Base-by-base conservation (phyloP, 306 rosid species). In the Purshia tridentata region DNA sequence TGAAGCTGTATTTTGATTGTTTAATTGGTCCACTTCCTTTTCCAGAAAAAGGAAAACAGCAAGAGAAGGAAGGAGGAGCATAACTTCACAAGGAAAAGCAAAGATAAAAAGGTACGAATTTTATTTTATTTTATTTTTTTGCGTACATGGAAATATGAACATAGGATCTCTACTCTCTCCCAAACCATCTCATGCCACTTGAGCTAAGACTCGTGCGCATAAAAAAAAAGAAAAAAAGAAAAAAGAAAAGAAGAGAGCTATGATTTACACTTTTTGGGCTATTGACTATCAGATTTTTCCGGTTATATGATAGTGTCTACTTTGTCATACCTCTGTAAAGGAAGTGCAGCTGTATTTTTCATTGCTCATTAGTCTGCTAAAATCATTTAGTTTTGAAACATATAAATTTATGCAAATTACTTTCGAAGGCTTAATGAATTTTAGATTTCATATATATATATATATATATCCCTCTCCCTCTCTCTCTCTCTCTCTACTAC, bases 21-120 rank as follows among this genome's bases (percentile, higher is more conserved):
- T 55, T 78, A 20, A 55, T 54, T 62, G 72, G 53, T 67, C 70
- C 13, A 29, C 76, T 67, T 62, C 46, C 37, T 49, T 72, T 83
- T 69, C 64, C 89, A 94, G 99, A 94, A 91, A 89, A 94, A 94
- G 80, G 95, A 89, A 78, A 89, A 87, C 81, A 94, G 95, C 96
- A 94, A 89, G 88, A 90, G 97, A 83, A 85, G 99, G 87, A 94
- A 94, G 89, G 97, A 94, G 69, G 97, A 88, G 16, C 96, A 85
- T 67, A 92, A 85, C 79, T 74, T 88, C 45, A 44, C 91, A 9
- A 83, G 96, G 80, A 94, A 89, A 81, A 89, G 77, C 78, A 94
- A 86, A 86, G 99, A 88, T 83, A 94, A 91, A 76, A 94, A 87
- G 99, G 99, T 94, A 82, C 15, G 58, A 9, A 57, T 66, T 74